A percentile compares a stretch with the other conserved stretches of the same genome.
These are phyloP conservation scores for Chaetomium olivaceum DNA, from an alignment of 2,329 filamentous ascomycete species.

Conservation along the genomic window DNA sequence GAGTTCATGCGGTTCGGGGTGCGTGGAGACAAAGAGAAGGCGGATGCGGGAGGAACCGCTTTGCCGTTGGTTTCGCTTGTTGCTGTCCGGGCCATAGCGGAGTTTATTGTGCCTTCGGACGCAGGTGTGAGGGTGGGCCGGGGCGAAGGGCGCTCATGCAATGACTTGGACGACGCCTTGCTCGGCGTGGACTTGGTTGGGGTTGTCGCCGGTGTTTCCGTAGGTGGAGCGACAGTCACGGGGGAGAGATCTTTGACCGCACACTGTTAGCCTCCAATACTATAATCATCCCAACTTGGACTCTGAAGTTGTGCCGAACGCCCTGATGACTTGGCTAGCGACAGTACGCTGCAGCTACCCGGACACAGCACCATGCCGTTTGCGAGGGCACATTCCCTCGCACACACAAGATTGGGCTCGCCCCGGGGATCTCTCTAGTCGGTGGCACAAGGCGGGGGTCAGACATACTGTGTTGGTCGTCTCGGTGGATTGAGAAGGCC, in stretches of 20 bases:
- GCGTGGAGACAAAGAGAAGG: slow-evolving; percentile 22
- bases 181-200: slow-evolving; percentile 23
- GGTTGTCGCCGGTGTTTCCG: slow-evolving; percentile 23
- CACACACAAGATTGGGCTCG: slow-evolving; percentile 17
- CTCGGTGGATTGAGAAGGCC: slow-evolving; percentile 34
- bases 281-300: not conserved
- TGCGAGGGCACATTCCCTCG: slow-evolving; percentile 14
- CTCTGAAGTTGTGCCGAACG: not conserved
- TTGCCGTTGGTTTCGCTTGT: slow-evolving; percentile 38
- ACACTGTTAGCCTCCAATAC: slow-evolving; percentile 9
- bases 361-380: slow-evolving; percentile 16
- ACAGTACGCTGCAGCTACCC: slow-evolving; percentile 6
- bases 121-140: slow-evolving; percentile 41
- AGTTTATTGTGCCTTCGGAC: slow-evolving; percentile 43
- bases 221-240: slow-evolving; percentile 17
- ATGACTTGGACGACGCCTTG: slow-evolving; percentile 20
- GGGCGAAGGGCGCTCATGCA: slow-evolving; percentile 32
- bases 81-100: slow-evolving; percentile 39
- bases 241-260: slow-evolving; percentile 17
- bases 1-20: slow-evolving; percentile 41
- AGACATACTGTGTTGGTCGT: slow-evolving; percentile 33
- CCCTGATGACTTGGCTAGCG: not conserved
- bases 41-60: slow-evolving; percentile 24
- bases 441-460: slow-evolving; percentile 9
- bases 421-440: not conserved